These are phyloP conservation scores for Calonectria pauciramosa DNA, from an alignment of 2,329 filamentous ascomycete genomes.

Conservation along the genomic window DNA sequence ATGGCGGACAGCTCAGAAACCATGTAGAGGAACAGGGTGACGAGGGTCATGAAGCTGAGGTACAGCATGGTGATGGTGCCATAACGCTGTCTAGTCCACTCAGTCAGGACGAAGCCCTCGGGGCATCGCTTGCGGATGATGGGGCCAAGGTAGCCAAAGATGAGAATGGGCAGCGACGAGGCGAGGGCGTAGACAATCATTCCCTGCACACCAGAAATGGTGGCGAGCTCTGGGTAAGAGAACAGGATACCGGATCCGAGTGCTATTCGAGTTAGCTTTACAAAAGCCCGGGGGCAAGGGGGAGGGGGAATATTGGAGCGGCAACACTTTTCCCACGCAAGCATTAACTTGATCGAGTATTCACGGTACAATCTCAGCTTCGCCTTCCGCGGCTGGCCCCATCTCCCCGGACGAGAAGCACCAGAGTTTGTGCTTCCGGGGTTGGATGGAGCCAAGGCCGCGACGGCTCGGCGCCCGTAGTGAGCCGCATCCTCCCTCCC, in stretches of 20 bases:
- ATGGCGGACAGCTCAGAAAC: slow-evolving; percentile 85
- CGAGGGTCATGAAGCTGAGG: slow-evolving; percentile 81
- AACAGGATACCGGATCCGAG: slow-evolving; percentile 89
- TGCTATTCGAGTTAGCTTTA: slow-evolving; percentile 69
- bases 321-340: slow-evolving; percentile 99
- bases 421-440: slow-evolving; percentile 43
- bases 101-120: slow-evolving; percentile 86
- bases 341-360: slow-evolving; percentile 99
- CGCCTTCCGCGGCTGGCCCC: slow-evolving; percentile 59
- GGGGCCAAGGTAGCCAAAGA: slow-evolving; percentile 81
- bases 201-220: slow-evolving; percentile 83
- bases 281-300: slow-evolving; percentile 30
- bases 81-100: slow-evolving; percentile 87
- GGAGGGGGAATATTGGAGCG: slow-evolving; percentile 69
- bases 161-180: slow-evolving; percentile 78
- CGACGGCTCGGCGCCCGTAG: slow-evolving; percentile 85
- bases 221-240: slow-evolving; percentile 84
- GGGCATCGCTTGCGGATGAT: slow-evolving; percentile 85
- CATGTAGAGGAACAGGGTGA: slow-evolving; percentile 91
- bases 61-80: slow-evolving; percentile 78
- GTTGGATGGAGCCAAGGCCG: slow-evolving; percentile 65
- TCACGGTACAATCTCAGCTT: slow-evolving; percentile 96
- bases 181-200: slow-evolving; percentile 82
- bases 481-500: slow-evolving; percentile 73
- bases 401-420: slow-evolving; percentile 54